Conservation (phyloP, 192 early-diverging fungal species). For the Backusella macrospora region DNA sequence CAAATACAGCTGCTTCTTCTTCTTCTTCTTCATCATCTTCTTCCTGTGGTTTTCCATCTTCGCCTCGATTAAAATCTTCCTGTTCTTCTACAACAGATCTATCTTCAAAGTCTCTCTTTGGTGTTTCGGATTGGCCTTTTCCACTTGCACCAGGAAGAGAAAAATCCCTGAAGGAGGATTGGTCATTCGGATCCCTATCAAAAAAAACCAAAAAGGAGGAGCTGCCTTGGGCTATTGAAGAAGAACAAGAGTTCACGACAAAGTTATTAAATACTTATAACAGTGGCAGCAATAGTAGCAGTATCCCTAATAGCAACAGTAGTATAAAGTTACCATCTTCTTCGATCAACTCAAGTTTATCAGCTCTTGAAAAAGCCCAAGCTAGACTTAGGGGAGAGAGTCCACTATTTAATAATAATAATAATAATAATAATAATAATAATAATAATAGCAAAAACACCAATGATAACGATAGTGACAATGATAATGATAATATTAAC, state of each 20-base stretch:
- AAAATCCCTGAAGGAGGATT: slow-evolving; percentile 1
- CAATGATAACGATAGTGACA: neutral
- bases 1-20: neutral
- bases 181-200: slow-evolving; percentile 18
- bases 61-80: neutral
- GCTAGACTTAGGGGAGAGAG: slow-evolving; percentile 21
- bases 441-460: neutral
- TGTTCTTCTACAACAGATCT: neutral
- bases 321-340: neutral
- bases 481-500: neutral
- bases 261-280: neutral
- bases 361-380: slow-evolving; percentile 30
- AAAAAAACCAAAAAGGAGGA: slow-evolving; percentile 23
- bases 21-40: slow-evolving; percentile 8
- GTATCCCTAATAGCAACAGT: slow-evolving; percentile 4
- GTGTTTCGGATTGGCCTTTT: slow-evolving; percentile 32
- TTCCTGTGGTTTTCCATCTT: neutral
- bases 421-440: too few species aligned
- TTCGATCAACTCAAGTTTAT: slow-evolving; percentile 16
- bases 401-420: slow-evolving; percentile 14
- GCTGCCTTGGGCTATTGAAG: slow-evolving; percentile 22
- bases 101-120: slow-evolving; percentile 21
- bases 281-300: neutral
- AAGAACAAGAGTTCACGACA: neutral
- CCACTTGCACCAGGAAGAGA: slow-evolving; percentile 18